phyloP scores from a whole-genome alignment of 306 rosid species.

The Fagus crenata region DNA sequence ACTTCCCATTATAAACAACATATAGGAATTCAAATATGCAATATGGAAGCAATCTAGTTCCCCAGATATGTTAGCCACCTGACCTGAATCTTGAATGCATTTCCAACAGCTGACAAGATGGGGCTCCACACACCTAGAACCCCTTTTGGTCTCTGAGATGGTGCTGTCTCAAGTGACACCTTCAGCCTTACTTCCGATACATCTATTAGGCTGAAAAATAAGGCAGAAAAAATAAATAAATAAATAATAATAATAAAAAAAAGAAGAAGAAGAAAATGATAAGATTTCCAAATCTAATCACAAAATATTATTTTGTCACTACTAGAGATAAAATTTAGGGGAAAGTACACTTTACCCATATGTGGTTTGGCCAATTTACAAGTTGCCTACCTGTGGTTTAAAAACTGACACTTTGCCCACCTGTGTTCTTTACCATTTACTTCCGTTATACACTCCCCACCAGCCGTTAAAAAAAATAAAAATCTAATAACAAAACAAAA shows the following conservation, averaged over 20 bases:
- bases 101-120: conserved; percentile 87
- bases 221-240: background rate
- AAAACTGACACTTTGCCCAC: too few species aligned
- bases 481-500: too few species aligned
- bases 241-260: too few species aligned
- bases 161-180: conserved; percentile 85
- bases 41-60: conserved; percentile 3
- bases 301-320: conserved; percentile 5
- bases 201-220: conserved; percentile 71
- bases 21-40: background rate
- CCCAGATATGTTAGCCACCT: conserved; percentile 19
- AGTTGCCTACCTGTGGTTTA: too few species aligned
- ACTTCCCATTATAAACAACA: background rate
- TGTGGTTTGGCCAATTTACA: too few species aligned
- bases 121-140: conserved; percentile 97
- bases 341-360: background rate
- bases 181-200: conserved; percentile 90
- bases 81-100: conserved; percentile 97
- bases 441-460: too few species aligned
- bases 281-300: conserved; percentile 10
- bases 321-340: background rate
- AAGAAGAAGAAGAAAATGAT: background rate
- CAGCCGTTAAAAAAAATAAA: too few species aligned
- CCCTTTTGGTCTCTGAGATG: conserved; percentile 93
- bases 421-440: too few species aligned